These are phyloP conservation scores for Penicillium samsonianum DNA, from an alignment of 495 filamentous ascomycete genomes.

Conservation along the genomic window DNA sequence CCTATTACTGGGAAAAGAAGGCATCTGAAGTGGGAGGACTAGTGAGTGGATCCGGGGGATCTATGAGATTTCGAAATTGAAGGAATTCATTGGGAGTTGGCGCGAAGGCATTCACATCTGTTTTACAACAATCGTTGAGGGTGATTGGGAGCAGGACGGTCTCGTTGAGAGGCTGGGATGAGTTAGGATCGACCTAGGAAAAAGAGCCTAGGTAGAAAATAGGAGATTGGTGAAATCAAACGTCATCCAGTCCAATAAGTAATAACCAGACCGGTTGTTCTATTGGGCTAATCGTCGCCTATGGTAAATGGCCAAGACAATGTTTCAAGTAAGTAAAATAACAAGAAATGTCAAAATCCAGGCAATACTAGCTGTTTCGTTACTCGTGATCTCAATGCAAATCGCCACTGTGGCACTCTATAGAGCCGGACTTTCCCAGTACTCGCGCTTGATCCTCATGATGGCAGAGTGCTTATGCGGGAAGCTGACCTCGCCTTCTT, in stretches of 20 bases:
- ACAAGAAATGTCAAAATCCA: neutral
- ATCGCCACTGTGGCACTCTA: slow-evolving; percentile 36
- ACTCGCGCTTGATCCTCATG: slow-evolving; percentile 78
- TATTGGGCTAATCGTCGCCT: neutral
- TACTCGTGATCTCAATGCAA: slow-evolving; percentile 15
- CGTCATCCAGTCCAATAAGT: neutral
- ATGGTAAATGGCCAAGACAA: neutral
- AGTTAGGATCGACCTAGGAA: no score
- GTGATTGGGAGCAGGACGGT: no score
- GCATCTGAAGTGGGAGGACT: no score
- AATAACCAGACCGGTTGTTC: neutral
- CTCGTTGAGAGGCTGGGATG: no score
- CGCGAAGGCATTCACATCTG: no score
- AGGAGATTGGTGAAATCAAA: neutral
- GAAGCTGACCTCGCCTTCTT: slow-evolving; percentile 84
- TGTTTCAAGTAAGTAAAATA: neutral
- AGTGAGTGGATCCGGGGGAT: no score
- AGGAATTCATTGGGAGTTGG: no score
- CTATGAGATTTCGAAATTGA: no score
- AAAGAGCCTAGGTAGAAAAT: neutral
- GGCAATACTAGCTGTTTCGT: slow-evolving; percentile 14
- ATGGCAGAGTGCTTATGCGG: slow-evolving; percentile 92
- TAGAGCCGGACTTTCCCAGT: slow-evolving; percentile 77
- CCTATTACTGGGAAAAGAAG: no score
- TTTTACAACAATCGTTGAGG: no score